A percentile compares a stretch with the other conserved stretches of the same genome.
Conservation (phyloP, 2,329 filamentous ascomycete species). For the Salinomyces thailandicus region DNA sequence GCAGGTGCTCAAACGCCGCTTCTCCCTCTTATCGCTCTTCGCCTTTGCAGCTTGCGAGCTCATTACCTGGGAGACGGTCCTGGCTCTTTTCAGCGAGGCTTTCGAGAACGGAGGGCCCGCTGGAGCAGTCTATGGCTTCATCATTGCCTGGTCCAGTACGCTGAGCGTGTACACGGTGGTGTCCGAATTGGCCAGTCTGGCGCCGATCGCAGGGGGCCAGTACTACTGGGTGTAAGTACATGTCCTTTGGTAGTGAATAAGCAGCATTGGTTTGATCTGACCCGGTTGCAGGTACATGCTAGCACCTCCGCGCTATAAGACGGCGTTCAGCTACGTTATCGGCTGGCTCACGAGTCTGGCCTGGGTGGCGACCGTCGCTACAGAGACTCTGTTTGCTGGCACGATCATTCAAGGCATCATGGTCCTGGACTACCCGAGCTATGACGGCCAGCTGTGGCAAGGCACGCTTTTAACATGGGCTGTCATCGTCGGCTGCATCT, state of each 20-base stretch:
- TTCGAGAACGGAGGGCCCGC: constrained; percentile 38
- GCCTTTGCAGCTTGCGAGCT: constrained; percentile 37
- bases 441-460: constrained; percentile 28
- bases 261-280: too few relatives aligned
- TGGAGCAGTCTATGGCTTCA: constrained; percentile 42
- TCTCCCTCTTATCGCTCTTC: constrained; percentile 34
- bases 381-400: constrained; percentile 32
- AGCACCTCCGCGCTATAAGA: constrained; percentile 30
- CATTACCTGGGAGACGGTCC: constrained; percentile 38
- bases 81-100: constrained; percentile 34
- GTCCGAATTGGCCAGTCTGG: constrained; percentile 38
- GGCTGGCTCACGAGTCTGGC: constrained; percentile 35
- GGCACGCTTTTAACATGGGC: constrained; percentile 33
- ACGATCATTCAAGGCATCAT: constrained; percentile 33
- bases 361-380: constrained; percentile 35
- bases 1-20: constrained; percentile 35
- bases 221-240: constrained; percentile 33
- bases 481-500: constrained; percentile 30
- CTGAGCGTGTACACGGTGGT: constrained; percentile 39
- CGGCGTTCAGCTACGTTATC: constrained; percentile 35
- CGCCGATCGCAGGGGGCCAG: constrained; percentile 37
- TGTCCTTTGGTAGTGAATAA: neutral
- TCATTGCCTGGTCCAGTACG: constrained; percentile 42
- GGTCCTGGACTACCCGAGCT: constrained; percentile 29
- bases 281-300: constrained; percentile 28